Evolutionary conservation across 176 grass and related monocot genomes (phyloP).

Genomic region (Oryza punctata): DNA sequence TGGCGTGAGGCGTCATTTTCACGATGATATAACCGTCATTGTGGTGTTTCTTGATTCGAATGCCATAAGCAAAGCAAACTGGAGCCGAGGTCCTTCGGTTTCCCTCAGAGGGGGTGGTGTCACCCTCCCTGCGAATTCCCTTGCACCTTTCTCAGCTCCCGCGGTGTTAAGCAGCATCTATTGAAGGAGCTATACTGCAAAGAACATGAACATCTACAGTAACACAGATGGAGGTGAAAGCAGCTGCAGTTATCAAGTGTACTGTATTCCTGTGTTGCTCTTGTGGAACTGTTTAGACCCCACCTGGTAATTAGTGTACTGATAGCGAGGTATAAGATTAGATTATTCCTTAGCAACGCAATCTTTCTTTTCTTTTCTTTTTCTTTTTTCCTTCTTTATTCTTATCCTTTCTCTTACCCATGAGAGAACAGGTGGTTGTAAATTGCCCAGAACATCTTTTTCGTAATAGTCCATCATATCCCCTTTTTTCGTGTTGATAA

Average conservation of each 20-base stretch:
- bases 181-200: constrained; percentile 19
- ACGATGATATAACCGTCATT: constrained; percentile 72
- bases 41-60: constrained; percentile 75
- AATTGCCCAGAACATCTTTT: constrained; percentile 61
- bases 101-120: constrained; percentile 69
- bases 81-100: constrained; percentile 50
- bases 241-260: constrained; percentile 9
- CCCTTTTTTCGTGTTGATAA: constrained; percentile 39
- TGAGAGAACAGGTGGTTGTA: constrained; percentile 58
- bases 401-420: constrained; percentile 42
- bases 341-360: constrained; percentile 52
- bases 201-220: constrained; percentile 17
- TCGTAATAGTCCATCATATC: constrained; percentile 35
- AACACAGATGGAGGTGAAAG: constrained; percentile 18
- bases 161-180: constrained; percentile 46
- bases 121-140: constrained; percentile 57
- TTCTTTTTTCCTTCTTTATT: constrained; percentile 8
- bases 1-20: constrained; percentile 81
- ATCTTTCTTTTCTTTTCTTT: not conserved
- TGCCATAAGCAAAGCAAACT: constrained; percentile 53
- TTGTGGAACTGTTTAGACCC: constrained; percentile 36
- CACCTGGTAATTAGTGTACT: constrained; percentile 63
- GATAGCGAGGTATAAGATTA: constrained; percentile 63
- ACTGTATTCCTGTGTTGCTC: constrained; percentile 22
- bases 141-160: constrained; percentile 52